Evolutionary conservation across 345 rosid genomes (phyloP), one percentile per base, ranked within the genome.

Genomic region (Heritiera fomes): DNA sequence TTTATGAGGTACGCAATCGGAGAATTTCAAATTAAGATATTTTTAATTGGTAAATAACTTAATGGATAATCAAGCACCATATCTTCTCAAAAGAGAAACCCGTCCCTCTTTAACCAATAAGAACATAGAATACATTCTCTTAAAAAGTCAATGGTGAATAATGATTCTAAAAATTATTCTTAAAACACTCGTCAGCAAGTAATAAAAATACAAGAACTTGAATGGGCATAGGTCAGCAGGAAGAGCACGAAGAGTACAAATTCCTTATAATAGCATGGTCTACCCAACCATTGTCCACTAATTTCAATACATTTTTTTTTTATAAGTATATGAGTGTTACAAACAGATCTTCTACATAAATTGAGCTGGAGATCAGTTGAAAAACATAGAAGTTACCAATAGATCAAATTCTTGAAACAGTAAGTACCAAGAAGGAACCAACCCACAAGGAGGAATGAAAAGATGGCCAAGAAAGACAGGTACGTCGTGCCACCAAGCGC

Each of bases 391-490:
- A 75, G 61, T 84, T 93, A 96, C 81, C 92, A 81, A 76, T 87
- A 92, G 79, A 96, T 89, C 87, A 89, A 80, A 66, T 83, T 82
- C 82, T 90, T 90, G 89, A 92, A 89, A 77, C 92, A 91, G 87
- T 90, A 89, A 0, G 97, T 90, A 77, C 91, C 97, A 2, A 96
- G 73, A 78, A 94, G 80, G 85, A 92, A 94, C 98, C 97, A 94
- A 41, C 90, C 92, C 7, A 85, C 80, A 56, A 94, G 97, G 47
- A 94, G 87, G 80, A 83, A 82, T 67, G 85, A 80, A 76, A 90
- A 81, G 80, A 90, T 79, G 62, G 84, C 90, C 89, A 87, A 80
- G 56, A 85, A 78, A 43, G 75, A 80, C 49, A 90, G 61, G 87
- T 88, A 93, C 59, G 93, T 87, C 50, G 82, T 71, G 69, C 97